Conservation (phyloP, 352 stramenopile species). For the Globisporangium camurandrum region DNA sequence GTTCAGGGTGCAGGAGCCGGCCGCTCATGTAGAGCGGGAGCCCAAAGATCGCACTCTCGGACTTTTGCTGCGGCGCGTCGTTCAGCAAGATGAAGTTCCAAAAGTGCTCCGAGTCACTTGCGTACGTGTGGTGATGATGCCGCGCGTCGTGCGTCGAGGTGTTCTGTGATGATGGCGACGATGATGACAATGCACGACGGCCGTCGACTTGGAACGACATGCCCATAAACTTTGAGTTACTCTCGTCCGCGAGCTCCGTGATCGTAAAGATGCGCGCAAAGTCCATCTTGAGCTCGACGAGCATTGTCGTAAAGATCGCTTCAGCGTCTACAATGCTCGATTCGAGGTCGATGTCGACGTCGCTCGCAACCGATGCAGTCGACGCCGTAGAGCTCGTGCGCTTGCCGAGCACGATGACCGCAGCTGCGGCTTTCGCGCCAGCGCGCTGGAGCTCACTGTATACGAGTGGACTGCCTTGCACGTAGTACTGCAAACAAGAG, state of each 20-base stretch:
- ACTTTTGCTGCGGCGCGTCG: constrained; percentile 48
- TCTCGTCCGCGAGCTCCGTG: constrained; percentile 74
- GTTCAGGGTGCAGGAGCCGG: constrained; percentile 64
- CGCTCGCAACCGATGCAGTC: constrained; percentile 17
- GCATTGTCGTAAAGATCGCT: constrained; percentile 81
- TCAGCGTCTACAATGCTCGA: constrained; percentile 73
- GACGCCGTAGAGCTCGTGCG: constrained; percentile 31
- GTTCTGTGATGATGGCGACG: too few relatives aligned
- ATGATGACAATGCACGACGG: constrained; percentile 1
- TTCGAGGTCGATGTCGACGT: constrained; percentile 54
- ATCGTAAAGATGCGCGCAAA: constrained; percentile 80
- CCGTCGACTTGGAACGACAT: constrained; percentile 60
- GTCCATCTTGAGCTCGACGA: constrained; percentile 85
- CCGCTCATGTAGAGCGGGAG: constrained; percentile 83
- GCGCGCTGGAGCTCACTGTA: constrained; percentile 74
- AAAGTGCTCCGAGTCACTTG: constrained; percentile 25
- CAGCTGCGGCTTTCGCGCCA: constrained; percentile 65
- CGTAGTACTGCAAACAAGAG: constrained; percentile 47
- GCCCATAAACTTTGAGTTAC: constrained; percentile 84
- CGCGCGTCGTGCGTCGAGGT: too few relatives aligned
- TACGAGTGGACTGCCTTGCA: constrained; percentile 67
- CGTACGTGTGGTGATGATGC: too few relatives aligned
- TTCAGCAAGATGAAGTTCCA: constrained; percentile 69
- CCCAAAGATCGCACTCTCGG: constrained; percentile 70
- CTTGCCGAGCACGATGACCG: constrained; percentile 79